These are phyloP conservation scores for Eucalyptus cladocalyx DNA, from an alignment of 345 rosid genomes.

Conservation along the genomic window DNA sequence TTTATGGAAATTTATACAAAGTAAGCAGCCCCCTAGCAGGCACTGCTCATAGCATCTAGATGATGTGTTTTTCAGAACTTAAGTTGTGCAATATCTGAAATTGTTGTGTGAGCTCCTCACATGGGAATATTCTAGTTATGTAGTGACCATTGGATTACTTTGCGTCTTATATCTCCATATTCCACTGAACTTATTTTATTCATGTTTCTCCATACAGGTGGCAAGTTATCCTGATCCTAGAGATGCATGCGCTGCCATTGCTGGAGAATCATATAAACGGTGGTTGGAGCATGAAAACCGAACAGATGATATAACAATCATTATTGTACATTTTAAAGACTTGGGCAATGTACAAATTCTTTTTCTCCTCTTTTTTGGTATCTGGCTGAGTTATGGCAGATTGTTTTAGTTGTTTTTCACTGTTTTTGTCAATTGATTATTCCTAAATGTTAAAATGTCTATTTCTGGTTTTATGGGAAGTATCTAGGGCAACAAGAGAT, in stretches of 20 bases:
- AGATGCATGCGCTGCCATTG: slow-evolving; percentile 88
- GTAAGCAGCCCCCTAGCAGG: not conserved
- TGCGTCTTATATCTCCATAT: not conserved
- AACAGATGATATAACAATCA: slow-evolving; percentile 95
- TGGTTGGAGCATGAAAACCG: slow-evolving; percentile 90
- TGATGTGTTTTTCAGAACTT: not conserved
- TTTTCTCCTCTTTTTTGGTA: not conserved
- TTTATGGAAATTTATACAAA: not conserved
- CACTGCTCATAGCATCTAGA: not conserved
- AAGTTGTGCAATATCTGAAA: not conserved
- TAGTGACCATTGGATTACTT: not conserved
- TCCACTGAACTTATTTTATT: not conserved
- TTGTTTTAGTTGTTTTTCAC: not conserved
- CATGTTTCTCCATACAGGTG: slow-evolving; percentile 29
- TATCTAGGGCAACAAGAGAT: not conserved
- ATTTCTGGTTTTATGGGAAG: not conserved
- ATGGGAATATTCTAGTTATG: not conserved
- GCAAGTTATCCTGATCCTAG: slow-evolving; percentile 64
- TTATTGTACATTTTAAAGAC: slow-evolving; percentile 75
- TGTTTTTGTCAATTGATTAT: not conserved
- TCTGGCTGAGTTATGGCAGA: not conserved
- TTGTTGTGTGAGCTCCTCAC: not conserved
- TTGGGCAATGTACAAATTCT: slow-evolving; percentile 35
- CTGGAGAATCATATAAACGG: slow-evolving; percentile 83
- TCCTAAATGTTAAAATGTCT: not conserved